A percentile compares a stretch with the other conserved stretches of the same genome.
Conservation (phyloP, 768 basidiomycete genomes). For the Phanerochaete sordida region DNA sequence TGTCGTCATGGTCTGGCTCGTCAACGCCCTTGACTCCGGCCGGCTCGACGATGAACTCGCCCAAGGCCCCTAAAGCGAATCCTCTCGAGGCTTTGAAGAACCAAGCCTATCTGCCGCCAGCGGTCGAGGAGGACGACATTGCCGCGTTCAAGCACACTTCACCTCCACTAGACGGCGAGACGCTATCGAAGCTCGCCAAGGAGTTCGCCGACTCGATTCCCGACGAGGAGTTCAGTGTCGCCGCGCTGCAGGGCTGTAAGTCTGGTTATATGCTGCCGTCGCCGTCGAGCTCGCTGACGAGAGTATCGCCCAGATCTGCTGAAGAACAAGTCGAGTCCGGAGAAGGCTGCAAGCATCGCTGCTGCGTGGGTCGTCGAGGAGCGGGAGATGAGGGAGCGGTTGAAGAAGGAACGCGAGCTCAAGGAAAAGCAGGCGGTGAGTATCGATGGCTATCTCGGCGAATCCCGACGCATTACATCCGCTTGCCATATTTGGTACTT, state of each 20-base stretch:
- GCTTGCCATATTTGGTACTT: neutral
- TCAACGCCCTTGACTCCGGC: neutral
- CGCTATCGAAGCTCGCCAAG: constrained; percentile 67
- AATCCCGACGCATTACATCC: constrained; percentile 1
- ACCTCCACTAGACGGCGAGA: constrained; percentile 60
- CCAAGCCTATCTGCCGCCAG: constrained; percentile 56
- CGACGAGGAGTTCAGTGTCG: constrained; percentile 84
- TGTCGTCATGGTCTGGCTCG: constrained; percentile 13
- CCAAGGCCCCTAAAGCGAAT: constrained; percentile 15
- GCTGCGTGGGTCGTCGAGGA: constrained; percentile 72
- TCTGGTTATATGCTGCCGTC: constrained; percentile 48
- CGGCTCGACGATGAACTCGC: constrained; percentile 5
- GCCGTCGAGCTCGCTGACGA: constrained; percentile 10
- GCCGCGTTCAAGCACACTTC: constrained; percentile 56
- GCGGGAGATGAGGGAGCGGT: constrained; percentile 69
- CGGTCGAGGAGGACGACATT: constrained; percentile 58
- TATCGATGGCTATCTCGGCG: constrained; percentile 26
- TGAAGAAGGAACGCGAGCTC: constrained; percentile 65
- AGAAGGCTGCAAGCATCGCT: constrained; percentile 65
- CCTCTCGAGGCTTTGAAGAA: constrained; percentile 20
- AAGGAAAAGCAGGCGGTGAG: constrained; percentile 64
- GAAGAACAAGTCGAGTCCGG: constrained; percentile 81
- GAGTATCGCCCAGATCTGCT: constrained; percentile 54
- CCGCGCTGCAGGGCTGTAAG: constrained; percentile 88
- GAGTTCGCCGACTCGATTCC: constrained; percentile 79